These are phyloP conservation scores for Russula sp. DNA, from an alignment of 768 basidiomycete genomes.

Conservation along the genomic window DNA sequence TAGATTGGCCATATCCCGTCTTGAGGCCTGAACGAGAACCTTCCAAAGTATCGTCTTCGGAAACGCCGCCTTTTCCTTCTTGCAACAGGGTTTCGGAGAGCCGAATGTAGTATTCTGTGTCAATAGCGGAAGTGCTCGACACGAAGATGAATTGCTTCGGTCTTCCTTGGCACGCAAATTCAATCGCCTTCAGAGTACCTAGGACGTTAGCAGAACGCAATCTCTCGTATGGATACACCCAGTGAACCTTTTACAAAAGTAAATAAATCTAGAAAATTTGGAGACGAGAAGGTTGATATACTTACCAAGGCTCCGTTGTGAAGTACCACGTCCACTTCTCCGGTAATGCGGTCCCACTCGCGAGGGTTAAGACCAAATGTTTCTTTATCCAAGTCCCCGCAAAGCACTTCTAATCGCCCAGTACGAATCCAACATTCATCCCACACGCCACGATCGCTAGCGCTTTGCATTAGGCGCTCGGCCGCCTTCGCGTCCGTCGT, in stretches of 20 bases:
- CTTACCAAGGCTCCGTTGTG: slow-evolving; percentile 97
- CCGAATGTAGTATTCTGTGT: slow-evolving; percentile 85
- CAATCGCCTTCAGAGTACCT: slow-evolving; percentile 78
- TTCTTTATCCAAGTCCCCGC: slow-evolving; percentile 77
- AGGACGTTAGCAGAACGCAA: slow-evolving; percentile 91
- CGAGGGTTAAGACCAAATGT: slow-evolving; percentile 66
- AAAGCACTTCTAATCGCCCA: slow-evolving; percentile 70
- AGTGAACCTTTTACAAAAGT: slow-evolving; percentile 68
- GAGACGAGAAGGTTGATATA: neutral
- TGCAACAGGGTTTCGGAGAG: slow-evolving; percentile 69
- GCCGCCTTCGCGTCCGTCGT: slow-evolving; percentile 58
- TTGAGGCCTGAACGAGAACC: slow-evolving; percentile 71
- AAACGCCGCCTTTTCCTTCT: slow-evolving; percentile 59
- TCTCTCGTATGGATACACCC: slow-evolving; percentile 97
- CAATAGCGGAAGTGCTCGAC: slow-evolving; percentile 93
- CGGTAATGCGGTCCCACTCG: slow-evolving; percentile 63
- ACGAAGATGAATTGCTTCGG: slow-evolving; percentile 86
- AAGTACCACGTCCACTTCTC: slow-evolving; percentile 76
- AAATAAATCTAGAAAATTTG: slow-evolving; percentile 1
- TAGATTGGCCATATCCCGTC: slow-evolving; percentile 94
- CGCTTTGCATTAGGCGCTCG: slow-evolving; percentile 64
- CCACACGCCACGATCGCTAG: slow-evolving; percentile 84
- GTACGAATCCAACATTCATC: slow-evolving; percentile 72
- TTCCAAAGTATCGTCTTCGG: slow-evolving; percentile 86
- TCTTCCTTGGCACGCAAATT: slow-evolving; percentile 69